These are phyloP conservation scores for Mycena capillaripes DNA, from an alignment of 768 basidiomycete species.

Conservation along the genomic window DNA sequence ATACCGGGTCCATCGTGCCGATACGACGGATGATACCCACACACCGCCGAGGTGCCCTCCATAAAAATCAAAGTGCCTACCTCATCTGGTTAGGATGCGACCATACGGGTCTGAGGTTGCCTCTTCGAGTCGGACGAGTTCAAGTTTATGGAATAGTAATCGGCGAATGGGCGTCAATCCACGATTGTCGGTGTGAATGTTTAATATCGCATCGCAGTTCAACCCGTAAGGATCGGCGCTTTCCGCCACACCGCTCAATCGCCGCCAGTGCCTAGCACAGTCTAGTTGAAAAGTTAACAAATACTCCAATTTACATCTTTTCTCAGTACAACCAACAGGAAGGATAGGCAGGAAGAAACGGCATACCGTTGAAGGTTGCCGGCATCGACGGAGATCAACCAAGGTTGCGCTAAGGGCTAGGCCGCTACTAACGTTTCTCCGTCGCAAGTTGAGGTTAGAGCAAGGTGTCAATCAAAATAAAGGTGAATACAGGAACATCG, in stretches of 20 bases:
- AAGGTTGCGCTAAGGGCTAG: neutral
- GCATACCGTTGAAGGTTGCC: neutral
- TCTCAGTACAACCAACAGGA: too few relatives aligned
- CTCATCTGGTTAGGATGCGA: slow-evolving; percentile 10
- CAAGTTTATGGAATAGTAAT: neutral
- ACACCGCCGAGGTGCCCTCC: neutral
- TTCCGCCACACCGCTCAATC: neutral
- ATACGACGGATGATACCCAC: neutral
- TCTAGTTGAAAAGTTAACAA: neutral
- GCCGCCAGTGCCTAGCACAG: neutral
- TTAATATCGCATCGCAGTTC: neutral
- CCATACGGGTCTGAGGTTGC: neutral
- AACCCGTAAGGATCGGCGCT: slow-evolving; percentile 5
- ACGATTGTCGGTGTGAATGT: neutral
- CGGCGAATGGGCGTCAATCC: neutral
- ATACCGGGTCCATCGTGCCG: slow-evolving; percentile 4
- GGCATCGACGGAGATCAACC: slow-evolving; percentile 24
- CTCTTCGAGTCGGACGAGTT: neutral
- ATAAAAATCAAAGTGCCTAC: neutral
- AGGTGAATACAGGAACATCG: slow-evolving; percentile 20
- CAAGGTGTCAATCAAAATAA: slow-evolving; percentile 20
- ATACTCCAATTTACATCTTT: too few relatives aligned
- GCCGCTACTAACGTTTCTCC: slow-evolving; percentile 9
- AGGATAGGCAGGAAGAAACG: neutral
- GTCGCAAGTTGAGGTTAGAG: neutral